Percentiles rank a stretch among this genome's conserved stretches.
Evolutionary conservation across 139 green algal species (phyloP).

Genomic region (Pleodorina starrii): DNA sequence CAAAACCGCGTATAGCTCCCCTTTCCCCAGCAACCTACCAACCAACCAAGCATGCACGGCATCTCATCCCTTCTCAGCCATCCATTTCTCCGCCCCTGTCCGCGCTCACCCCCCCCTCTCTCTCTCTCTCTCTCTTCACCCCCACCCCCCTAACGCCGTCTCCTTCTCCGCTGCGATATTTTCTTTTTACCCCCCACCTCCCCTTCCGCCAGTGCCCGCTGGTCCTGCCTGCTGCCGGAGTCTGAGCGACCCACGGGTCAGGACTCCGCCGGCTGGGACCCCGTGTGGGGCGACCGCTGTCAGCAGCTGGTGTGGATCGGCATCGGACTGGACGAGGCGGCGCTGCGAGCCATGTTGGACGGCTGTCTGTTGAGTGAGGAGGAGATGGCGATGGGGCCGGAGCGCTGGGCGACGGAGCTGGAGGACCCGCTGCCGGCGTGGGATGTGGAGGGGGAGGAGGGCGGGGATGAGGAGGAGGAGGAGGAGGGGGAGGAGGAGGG

Average conservation of each 20-base stretch:
- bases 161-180: too few relatives aligned
- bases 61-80: too few relatives aligned
- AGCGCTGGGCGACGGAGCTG: slow-evolving; percentile 57
- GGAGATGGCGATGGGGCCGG: slow-evolving; percentile 70
- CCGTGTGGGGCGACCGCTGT: slow-evolving; percentile 67
- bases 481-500: slow-evolving; percentile 29
- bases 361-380: slow-evolving; percentile 75
- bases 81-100: too few relatives aligned
- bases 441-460: slow-evolving; percentile 21
- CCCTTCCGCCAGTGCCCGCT: slow-evolving; percentile 61
- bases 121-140: too few relatives aligned
- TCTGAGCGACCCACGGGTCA: slow-evolving; percentile 34
- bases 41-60: too few relatives aligned
- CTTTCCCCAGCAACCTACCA: too few relatives aligned
- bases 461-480: slow-evolving; percentile 32
- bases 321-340: slow-evolving; percentile 71
- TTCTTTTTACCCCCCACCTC: too few relatives aligned
- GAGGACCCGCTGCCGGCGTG: slow-evolving; percentile 66
- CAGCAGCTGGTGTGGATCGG: slow-evolving; percentile 92
- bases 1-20: too few relatives aligned
- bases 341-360: slow-evolving; percentile 74
- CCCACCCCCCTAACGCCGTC: too few relatives aligned
- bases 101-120: too few relatives aligned
- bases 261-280: slow-evolving; percentile 52
- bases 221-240: slow-evolving; percentile 47